Base-by-base conservation (phyloP, 257 asterid species). In the Cruciata laevipes region DNA sequence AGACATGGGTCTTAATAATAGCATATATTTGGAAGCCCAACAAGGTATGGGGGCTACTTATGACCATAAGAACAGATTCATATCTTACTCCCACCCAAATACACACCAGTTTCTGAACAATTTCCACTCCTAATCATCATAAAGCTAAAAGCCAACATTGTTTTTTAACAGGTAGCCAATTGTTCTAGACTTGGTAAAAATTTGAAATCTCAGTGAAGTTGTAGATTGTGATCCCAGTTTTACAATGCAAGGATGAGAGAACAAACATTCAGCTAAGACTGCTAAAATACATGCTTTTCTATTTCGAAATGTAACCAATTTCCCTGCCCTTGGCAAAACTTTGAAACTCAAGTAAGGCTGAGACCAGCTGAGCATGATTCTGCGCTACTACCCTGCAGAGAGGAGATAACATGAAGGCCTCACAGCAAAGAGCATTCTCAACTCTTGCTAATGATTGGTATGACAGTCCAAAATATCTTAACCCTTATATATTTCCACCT, bases 371-470 rank as follows among this genome's bases (percentile, higher is more conserved):
- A 20, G 24, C 60, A 53, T 53, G 60, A 53, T 21, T 30, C 24
- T 14, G 27, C 8, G 60, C 60, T 18, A 53, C 27, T 6, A 53
- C 27, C 60, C 60, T 18, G 62, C 62, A 57, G 32, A 57, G 27
- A 57, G 37, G 35, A 59, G 63, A 59, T 25, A 25, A 59, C 12
- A 59, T 59, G 38, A 59, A 59, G n/a, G 63, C 38, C 38, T 59
- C 63, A 25, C 16, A 59, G 31, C 18, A 58, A 59, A 59, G 37
- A 59, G 31, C n/a, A 17, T 47, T 47, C 27, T 53, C 11, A 20
- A 53, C 27, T 53, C 59, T 21, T 53, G 59, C 53, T 47, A 47
- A 47, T 47, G 53, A 47, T 47, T 47, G 14, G 16, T 16, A 47
- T 47, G 53, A 47, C 53, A 16, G 6, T 47, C 53, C 20, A 16